Base-by-base conservation (phyloP, 768 basidiomycete genomes). In the Amanita polypyramis region DNA sequence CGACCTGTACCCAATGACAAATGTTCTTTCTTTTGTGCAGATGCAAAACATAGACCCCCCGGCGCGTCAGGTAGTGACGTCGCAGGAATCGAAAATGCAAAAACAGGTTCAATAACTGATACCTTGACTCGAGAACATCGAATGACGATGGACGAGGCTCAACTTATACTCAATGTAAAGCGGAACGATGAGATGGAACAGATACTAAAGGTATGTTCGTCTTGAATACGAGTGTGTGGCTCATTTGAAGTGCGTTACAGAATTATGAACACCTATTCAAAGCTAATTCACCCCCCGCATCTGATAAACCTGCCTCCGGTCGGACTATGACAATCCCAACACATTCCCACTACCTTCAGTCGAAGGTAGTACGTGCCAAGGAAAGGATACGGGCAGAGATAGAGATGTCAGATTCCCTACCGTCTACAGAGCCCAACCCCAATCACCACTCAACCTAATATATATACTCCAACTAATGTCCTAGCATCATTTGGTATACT, bases 71-170 rank as follows among this genome's bases (percentile, higher is more conserved):
- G 77, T 17, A 67, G 71, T 30, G 87, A 89, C 51, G 79, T 77
- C 15, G 79, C 79, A 11, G 89, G 89, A 34, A 76, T 88, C 14
- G 78, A 81, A 34, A 69, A 83, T 43, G 86, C 88, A 14, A 85
- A 70, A 10, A 81, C 85, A 11, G 75, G 75, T n/a, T 87, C 86
- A 20, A 54, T 72, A 6, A 87, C 85, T 9, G 90, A 93, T 72
- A 79, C 76, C 58, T 68, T 96, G 33, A 91, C 89, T 45, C 77
- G 84, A 54, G 79, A 87, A 54, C 81, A 92, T 58, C 80, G 84
- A 43, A 94, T 99, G 93, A 92, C 91, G 5, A 57, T 95, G 55
- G 94, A 97, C 55, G 96, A 99, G 68, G 96, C 95, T 15, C 84
- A 83, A 58, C 69, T 96, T 50, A 92, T 99, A 58, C 68, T 99